Conservation (phyloP, 225 moss, liverwort and hornwort species). For the Rhytidiadelphus loreus region DNA sequence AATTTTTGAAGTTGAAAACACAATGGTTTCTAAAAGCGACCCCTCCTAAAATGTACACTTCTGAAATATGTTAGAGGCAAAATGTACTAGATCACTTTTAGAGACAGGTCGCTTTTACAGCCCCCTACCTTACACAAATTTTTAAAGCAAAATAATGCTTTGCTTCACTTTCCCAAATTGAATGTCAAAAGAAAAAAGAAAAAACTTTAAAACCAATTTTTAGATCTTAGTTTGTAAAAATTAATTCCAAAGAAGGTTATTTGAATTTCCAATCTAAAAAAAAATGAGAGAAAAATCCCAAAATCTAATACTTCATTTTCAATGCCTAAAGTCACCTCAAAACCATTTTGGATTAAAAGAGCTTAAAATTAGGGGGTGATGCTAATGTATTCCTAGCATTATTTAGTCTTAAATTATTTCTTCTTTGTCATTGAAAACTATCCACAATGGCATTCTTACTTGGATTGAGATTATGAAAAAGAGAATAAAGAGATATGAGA, state of each 20-base stretch:
- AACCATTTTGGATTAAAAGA: background rate
- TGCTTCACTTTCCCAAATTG: background rate
- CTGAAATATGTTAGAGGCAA: no score
- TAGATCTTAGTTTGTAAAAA: background rate
- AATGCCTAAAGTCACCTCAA: accelerated
- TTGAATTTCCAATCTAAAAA: background rate
- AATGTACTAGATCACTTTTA: no score
- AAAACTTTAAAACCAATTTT: background rate
- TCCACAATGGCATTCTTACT: background rate
- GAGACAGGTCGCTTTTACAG: no score
- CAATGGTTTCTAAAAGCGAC: no score
- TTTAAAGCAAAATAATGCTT: background rate
- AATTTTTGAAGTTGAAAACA: no score
- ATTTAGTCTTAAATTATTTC: background rate
- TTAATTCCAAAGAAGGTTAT: background rate
- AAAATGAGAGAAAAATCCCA: background rate
- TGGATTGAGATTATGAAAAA: background rate
- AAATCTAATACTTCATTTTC: background rate
- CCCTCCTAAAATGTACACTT: no score
- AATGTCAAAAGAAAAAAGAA: background rate
- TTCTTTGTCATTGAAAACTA: background rate
- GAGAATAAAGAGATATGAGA: background rate
- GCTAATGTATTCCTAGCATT: background rate
- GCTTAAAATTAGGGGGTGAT: background rate
- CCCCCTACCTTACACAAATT: no score